A percentile compares a stretch with the other conserved stretches of the same genome.
Conservation (phyloP, 2,329 filamentous ascomycete genomes). For the Dactylella cylindrospora region DNA sequence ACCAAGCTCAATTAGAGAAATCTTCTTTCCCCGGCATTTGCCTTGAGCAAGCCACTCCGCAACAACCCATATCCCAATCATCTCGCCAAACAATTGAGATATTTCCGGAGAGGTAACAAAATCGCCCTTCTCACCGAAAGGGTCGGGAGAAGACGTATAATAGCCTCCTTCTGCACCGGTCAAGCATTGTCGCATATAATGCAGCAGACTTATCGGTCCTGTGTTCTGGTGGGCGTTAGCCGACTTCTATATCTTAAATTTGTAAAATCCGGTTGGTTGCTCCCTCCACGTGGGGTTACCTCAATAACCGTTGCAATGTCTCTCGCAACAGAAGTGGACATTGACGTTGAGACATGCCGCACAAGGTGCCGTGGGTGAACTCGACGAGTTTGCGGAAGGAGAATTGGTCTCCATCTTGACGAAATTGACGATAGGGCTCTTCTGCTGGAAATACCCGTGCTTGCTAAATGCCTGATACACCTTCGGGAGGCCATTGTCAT, state of each 20-base stretch:
- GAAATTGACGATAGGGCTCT: constrained; percentile 11
- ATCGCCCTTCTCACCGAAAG: constrained; percentile 90
- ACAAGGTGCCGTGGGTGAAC: constrained; percentile 25
- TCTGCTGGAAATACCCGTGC: constrained; percentile 20
- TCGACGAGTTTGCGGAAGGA: constrained; percentile 28
- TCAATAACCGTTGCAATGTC: constrained; percentile 43
- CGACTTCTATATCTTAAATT: constrained; percentile 8
- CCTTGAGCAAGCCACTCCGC: constrained; percentile 90
- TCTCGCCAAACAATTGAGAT: constrained; percentile 92
- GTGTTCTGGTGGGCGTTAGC: constrained; percentile 64
- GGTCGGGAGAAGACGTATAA: constrained; percentile 78
- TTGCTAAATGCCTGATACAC: constrained; percentile 31
- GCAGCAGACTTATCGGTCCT: constrained; percentile 84
- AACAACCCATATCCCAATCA: constrained; percentile 91
- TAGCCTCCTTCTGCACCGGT: constrained; percentile 89
- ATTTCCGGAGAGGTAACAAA: constrained; percentile 98
- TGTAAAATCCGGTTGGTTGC: background rate
- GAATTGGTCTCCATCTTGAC: constrained; percentile 32
- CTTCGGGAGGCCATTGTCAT: constrained; percentile 35
- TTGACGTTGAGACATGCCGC: constrained; percentile 17
- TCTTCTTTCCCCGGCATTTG: constrained; percentile 61
- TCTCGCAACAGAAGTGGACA: constrained; percentile 15
- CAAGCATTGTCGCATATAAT: constrained; percentile 98
- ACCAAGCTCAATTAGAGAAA: constrained; percentile 81
- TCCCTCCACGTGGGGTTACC: constrained; percentile 10